A percentile compares a stretch with the other conserved stretches of the same genome.
Conservation (phyloP, 768 basidiomycete genomes). For the Chalciporus pseudorubinellus region DNA sequence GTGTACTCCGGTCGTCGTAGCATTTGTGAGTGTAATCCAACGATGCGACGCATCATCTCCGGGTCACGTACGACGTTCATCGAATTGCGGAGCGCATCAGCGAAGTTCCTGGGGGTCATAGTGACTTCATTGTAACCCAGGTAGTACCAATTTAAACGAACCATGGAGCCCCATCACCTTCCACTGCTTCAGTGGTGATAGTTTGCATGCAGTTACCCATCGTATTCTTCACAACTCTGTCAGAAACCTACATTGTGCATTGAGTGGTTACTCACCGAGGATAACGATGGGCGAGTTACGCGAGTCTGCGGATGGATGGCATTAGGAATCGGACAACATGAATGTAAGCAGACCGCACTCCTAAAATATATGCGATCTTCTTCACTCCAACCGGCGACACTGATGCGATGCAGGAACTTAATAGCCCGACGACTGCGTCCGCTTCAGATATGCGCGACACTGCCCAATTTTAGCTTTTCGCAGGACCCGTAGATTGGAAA, state of each 20-base stretch:
- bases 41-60: conserved; percentile 1
- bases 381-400: neutral
- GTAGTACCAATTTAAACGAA: neutral
- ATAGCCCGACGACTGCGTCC: neutral
- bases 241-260: neutral
- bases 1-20: neutral
- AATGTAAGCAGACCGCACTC: neutral
- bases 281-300: neutral
- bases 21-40: conserved; percentile 4
- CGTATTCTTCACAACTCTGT: neutral
- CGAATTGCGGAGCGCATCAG: neutral
- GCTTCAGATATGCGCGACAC: conserved; percentile 1
- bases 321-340: neutral
- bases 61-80: neutral
- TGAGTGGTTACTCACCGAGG: neutral
- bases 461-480: neutral
- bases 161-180: neutral
- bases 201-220: conserved; percentile 10
- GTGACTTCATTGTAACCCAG: neutral
- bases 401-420: conserved; percentile 2
- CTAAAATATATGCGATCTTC: neutral
- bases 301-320: neutral
- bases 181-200: neutral
- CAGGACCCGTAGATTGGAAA: neutral
- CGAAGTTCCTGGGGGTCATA: neutral